phyloP scores from a whole-genome alignment of 2,329 filamentous ascomycete species.

The Aspergillus sp. region DNA sequence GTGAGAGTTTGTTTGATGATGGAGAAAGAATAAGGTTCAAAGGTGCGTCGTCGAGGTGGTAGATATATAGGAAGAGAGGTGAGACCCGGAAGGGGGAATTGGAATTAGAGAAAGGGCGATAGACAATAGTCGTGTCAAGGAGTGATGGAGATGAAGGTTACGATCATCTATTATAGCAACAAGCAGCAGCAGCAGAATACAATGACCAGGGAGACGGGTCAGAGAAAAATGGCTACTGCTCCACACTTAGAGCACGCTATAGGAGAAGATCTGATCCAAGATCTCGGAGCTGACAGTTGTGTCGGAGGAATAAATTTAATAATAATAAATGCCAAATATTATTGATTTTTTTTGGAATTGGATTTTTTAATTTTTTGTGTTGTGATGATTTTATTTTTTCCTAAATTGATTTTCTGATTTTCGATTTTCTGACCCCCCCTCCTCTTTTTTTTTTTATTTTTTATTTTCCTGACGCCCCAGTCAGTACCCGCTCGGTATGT shows the following conservation, averaged over 20 bases:
- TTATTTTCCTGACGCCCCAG: not conserved
- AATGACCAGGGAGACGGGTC: constrained; percentile 40
- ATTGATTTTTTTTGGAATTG: constrained; percentile 6
- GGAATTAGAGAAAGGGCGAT: constrained; percentile 12
- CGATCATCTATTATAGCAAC: constrained; percentile 26
- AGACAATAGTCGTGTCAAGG: constrained; percentile 12
- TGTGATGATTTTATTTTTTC: constrained; percentile 12
- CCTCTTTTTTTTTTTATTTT: not conserved
- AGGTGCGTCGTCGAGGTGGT: constrained; percentile 15
- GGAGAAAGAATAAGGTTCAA: constrained; percentile 9
- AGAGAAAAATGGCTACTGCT: constrained; percentile 34
- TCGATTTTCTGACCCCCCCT: not conserved
- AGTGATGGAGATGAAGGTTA: constrained; percentile 21
- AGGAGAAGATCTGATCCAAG: constrained; percentile 43
- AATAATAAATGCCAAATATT: constrained; percentile 12
- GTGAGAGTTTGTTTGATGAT: constrained; percentile 1
- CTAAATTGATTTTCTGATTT: constrained; percentile 9
- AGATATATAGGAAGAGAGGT: constrained; percentile 21
- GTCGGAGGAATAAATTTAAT: constrained; percentile 28
- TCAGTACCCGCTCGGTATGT: constrained; percentile 5
- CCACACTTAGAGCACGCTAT: constrained; percentile 36
- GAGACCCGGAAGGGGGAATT: constrained; percentile 12
- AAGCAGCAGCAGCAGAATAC: constrained; percentile 26
- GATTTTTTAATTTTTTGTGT: constrained; percentile 1
- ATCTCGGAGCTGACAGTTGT: constrained; percentile 42